Conservation (phyloP, 345 rosid genomes). For the Alliaria petiolata region DNA sequence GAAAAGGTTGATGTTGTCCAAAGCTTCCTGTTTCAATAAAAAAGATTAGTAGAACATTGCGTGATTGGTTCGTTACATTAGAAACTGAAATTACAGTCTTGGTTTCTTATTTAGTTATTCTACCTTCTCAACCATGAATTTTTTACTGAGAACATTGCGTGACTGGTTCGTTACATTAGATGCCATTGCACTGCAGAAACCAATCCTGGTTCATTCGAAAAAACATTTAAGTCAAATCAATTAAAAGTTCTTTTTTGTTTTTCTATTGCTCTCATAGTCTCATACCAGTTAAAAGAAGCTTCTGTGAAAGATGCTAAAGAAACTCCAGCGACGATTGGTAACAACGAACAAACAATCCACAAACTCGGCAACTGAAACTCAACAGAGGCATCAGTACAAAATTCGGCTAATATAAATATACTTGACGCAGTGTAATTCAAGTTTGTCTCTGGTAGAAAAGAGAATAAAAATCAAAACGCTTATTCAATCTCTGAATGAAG, state of each 20-base stretch:
- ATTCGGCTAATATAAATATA: too few relatives aligned
- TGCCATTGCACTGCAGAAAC: constrained; percentile 90
- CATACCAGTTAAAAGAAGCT: constrained; percentile 78
- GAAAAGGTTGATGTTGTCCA: constrained; percentile 91
- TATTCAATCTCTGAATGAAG: not conserved
- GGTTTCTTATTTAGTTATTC: constrained; percentile 21
- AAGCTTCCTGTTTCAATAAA: constrained; percentile 44
- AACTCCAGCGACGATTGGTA: constrained; percentile 84
- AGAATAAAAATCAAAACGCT: not conserved
- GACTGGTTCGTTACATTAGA: constrained; percentile 91
- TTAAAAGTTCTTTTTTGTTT: not conserved
- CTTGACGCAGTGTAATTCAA: too few relatives aligned
- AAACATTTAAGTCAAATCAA: not conserved
- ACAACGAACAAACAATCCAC: constrained; percentile 55
- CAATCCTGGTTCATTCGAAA: constrained; percentile 49
- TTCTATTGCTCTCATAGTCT: constrained; percentile 7
- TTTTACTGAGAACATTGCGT: constrained; percentile 82
- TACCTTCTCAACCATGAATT: constrained; percentile 63
- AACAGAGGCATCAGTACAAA: not conserved
- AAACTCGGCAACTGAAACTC: constrained; percentile 55
- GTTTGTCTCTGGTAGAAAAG: too few relatives aligned
- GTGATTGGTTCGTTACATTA: too few relatives aligned
- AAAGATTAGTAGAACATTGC: not conserved
- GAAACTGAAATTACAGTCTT: not conserved
- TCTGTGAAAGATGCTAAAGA: constrained; percentile 81